Percentiles rank a stretch among this genome's conserved stretches.
Evolutionary conservation across 371 early-diverging fungal genomes (phyloP).

Genomic region (Mucor saturninus): DNA sequence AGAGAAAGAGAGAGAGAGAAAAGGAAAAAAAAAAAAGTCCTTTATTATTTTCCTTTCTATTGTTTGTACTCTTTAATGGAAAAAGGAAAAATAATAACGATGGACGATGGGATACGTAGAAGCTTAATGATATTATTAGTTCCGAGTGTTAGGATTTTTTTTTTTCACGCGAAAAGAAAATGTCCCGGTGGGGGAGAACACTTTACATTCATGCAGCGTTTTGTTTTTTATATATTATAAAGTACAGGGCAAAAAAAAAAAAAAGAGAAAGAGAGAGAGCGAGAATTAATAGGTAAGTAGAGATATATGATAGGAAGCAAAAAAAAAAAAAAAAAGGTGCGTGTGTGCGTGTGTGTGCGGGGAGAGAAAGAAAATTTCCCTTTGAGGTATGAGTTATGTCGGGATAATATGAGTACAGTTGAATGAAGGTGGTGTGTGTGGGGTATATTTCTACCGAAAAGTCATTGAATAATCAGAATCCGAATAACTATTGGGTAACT

Average conservation of each 20-base stretch:
- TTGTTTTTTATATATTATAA: neutral
- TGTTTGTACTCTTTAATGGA: slow-evolving; percentile 4
- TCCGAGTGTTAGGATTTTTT: neutral
- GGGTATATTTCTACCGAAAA: neutral
- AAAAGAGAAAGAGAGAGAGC: neutral
- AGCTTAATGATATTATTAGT: slow-evolving; percentile 3
- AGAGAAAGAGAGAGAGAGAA: slow-evolving; percentile 1
- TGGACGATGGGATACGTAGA: neutral
- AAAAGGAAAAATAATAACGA: slow-evolving; percentile 4
- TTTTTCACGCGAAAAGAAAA: neutral
- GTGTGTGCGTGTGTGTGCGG: neutral
- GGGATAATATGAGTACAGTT: slow-evolving; percentile 3
- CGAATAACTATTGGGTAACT: neutral
- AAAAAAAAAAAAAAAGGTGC: too few species aligned
- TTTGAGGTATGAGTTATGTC: slow-evolving; percentile 1
- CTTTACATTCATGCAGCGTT: neutral
- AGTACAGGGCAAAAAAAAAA: neutral
- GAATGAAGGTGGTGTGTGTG: neutral
- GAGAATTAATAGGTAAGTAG: neutral
- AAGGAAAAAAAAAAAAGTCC: slow-evolving; percentile 2
- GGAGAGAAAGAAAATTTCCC: neutral
- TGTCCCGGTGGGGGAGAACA: neutral
- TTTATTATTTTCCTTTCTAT: slow-evolving; percentile 3
- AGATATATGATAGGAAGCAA: too few species aligned
- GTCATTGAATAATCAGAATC: slow-evolving; percentile 8